Base-by-base conservation (phyloP, 1,284 basidiomycete species). In the Malassezia psittaci region DNA sequence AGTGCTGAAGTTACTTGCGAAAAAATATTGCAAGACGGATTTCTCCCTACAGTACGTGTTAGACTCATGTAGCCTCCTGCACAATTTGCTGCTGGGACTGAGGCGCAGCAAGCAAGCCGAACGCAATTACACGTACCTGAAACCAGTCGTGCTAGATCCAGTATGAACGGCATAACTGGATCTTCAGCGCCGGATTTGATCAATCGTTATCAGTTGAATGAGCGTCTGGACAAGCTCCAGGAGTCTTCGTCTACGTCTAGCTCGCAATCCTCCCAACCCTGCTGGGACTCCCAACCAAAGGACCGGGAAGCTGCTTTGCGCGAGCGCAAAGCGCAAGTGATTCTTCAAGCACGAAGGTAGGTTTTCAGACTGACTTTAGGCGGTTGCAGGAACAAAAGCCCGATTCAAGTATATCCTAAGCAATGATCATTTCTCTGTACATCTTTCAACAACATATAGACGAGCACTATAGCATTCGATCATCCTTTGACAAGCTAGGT, bases 1-100 rank as follows among this genome's bases (percentile, higher is more conserved):
- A 65, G 59, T 34, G 66, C 63, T 1, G 67, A 71, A 52, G 67
- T 55, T 6, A 71, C 68, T 5, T 68, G 66, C 18, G 67, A 71
- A 42, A 52, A 57, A 15, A 71, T 71, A 32, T 47, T 71, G 24
- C 65, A 64, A 55, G 63, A 69, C 21, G 68, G 68, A 32, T 64
- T 59, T 39, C 62, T 71, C 4, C 68, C 68, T 12, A 46, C 53
- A 0, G 56, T 59, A 48, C 32, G 52, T 49, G 32, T 12, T 12
- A 12, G 18, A n/a, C 34, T 33, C 16, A 16, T 35, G 9, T 29
- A 42, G 44, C 39, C 46, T 11, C 32, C 47, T 9, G 15, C 40
- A 1, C 38, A 44, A 13, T 32, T 48, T 13, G 24, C n/a, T 5
- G 32, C 15, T 24, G 29, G 3, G 41, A 21, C 33, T 10, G 35